Evolutionary conservation across 768 basidiomycete genomes (phyloP).

Genomic region (Polyporus arcularius): DNA sequence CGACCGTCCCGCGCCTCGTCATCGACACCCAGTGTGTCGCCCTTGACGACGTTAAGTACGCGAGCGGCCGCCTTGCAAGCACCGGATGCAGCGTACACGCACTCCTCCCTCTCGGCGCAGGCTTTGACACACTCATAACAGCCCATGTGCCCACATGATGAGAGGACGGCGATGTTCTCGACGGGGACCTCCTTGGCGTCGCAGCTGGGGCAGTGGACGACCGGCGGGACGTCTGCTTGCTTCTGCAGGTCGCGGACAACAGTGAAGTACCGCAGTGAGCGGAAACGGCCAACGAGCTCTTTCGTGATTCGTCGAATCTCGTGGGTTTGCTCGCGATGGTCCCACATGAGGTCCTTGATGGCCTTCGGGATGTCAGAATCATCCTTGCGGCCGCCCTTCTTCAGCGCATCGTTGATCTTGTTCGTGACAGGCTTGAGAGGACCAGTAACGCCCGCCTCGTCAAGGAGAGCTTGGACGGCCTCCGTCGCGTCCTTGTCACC

Average conservation of each 20-base stretch:
- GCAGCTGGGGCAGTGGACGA: constrained; percentile 66
- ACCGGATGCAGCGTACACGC: constrained; percentile 69
- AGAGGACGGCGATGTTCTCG: constrained; percentile 78
- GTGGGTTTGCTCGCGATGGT: constrained; percentile 85
- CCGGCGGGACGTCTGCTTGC: constrained; percentile 59
- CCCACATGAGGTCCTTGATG: constrained; percentile 69
- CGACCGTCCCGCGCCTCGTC: constrained; percentile 71
- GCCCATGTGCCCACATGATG: constrained; percentile 91
- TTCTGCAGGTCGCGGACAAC: constrained; percentile 88
- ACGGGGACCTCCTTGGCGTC: constrained; percentile 55
- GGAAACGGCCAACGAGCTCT: constrained; percentile 86
- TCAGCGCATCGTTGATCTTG: constrained; percentile 9
- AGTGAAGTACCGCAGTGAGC: constrained; percentile 90
- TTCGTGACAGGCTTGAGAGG: constrained; percentile 23
- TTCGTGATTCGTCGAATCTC: constrained; percentile 81
- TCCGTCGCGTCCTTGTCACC: constrained; percentile 78
- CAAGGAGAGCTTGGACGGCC: constrained; percentile 57
- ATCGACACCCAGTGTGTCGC: constrained; percentile 76
- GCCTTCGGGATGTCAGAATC: constrained; percentile 59
- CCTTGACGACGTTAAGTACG: constrained; percentile 79
- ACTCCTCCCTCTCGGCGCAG: constrained; percentile 78
- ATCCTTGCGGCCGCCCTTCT: constrained; percentile 38
- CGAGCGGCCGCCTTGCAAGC: constrained; percentile 81
- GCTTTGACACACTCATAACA: constrained; percentile 72
- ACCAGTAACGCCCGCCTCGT: constrained; percentile 55